Conservation (phyloP, 169 alveolate genomes). For the Fabrea salina region DNA sequence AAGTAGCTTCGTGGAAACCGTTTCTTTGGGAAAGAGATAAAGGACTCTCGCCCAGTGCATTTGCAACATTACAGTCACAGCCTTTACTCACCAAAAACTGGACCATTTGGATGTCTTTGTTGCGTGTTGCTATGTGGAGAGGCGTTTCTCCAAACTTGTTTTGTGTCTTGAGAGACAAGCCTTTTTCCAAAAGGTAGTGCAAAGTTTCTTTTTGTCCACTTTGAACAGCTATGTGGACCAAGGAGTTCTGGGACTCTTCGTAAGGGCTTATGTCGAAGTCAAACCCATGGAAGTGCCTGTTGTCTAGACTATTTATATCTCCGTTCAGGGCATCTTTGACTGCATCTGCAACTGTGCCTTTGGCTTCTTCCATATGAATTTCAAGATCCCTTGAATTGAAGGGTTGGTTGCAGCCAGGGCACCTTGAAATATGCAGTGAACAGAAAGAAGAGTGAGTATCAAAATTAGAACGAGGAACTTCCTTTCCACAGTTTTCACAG, state of each 20-base stretch:
- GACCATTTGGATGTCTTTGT: neutral
- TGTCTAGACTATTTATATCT: neutral
- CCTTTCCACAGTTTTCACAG: neutral
- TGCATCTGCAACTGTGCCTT: neutral
- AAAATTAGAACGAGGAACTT: neutral
- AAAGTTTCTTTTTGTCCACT: neutral
- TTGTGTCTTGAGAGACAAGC: neutral
- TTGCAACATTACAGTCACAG: neutral
- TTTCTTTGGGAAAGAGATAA: neutral
- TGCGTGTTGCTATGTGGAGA: neutral
- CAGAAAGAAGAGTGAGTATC: neutral
- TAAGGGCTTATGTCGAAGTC: neutral
- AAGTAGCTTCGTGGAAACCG: conserved; percentile 24
- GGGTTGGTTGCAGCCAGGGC: neutral
- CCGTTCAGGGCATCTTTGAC: neutral
- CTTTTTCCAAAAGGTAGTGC: neutral
- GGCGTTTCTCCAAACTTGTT: conserved; percentile 23
- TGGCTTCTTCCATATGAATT: neutral
- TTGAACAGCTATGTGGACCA: neutral
- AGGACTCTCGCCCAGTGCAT: conserved; percentile 11
- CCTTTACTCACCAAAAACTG: conserved; percentile 22
- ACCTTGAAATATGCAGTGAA: neutral
- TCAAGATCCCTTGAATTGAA: neutral
- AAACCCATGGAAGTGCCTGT: conserved; percentile 14
- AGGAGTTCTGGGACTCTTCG: neutral